Percentiles rank a stretch among this genome's conserved stretches.
Evolutionary conservation across 2,329 filamentous ascomycete genomes (phyloP).

Genomic region (Tetracladium maxilliforme): DNA sequence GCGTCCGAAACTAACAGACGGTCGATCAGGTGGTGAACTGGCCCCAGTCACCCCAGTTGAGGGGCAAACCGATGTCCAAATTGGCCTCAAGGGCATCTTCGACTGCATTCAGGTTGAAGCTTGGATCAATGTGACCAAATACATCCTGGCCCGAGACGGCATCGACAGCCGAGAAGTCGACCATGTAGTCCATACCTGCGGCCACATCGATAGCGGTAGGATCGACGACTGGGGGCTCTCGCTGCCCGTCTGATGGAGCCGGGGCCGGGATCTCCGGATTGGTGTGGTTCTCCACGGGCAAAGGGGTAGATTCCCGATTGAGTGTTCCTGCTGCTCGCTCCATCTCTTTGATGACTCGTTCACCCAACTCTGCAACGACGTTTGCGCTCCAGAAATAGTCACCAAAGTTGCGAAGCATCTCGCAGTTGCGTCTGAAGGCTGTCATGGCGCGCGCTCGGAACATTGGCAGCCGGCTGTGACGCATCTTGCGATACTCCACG

Average conservation of each 20-base stretch:
- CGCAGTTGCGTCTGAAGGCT: slow-evolving; percentile 37
- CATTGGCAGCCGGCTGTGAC: slow-evolving; percentile 42
- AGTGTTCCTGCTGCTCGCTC: too few relatives aligned
- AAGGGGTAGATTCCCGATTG: too few relatives aligned
- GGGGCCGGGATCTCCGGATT: slow-evolving; percentile 1
- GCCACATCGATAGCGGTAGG: slow-evolving; percentile 6
- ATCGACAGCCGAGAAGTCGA: slow-evolving; percentile 7
- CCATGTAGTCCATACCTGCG: slow-evolving; percentile 9
- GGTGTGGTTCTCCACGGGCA: slow-evolving; percentile 3
- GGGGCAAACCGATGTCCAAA: too few relatives aligned
- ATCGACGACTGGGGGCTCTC: slow-evolving; percentile 5
- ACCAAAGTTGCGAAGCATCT: slow-evolving; percentile 34
- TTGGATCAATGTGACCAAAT: slow-evolving; percentile 11
- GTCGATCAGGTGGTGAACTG: too few relatives aligned
- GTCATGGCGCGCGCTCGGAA: slow-evolving; percentile 39
- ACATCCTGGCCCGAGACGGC: slow-evolving; percentile 7
- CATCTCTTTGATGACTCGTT: slow-evolving; percentile 9
- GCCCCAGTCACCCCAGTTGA: too few relatives aligned
- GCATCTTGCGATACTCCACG: slow-evolving; percentile 49
- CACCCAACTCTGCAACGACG: slow-evolving; percentile 12
- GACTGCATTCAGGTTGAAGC: slow-evolving; percentile 9
- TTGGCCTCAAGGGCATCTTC: slow-evolving; percentile 9
- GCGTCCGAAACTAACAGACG: too few relatives aligned
- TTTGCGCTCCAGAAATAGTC: slow-evolving; percentile 40
- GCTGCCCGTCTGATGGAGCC: slow-evolving; percentile 1